Conservation (phyloP, 805 yeast genomes). For the Spencermartinsiella europaea region DNA sequence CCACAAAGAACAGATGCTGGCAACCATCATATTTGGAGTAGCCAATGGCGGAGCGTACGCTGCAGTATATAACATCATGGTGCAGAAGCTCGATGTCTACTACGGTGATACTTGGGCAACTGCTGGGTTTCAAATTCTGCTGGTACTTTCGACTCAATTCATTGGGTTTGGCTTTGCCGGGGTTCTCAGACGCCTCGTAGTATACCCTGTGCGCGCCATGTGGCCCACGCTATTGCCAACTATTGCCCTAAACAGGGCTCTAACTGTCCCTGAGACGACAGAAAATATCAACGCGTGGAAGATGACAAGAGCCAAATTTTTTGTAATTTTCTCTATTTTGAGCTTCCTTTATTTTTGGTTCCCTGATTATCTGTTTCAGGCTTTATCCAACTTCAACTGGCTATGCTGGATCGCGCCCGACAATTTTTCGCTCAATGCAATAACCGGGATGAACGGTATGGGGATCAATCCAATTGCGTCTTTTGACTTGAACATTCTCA, state of each 20-base stretch:
- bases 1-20: constrained; percentile 57
- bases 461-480: constrained; percentile 40
- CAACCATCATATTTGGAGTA: constrained; percentile 34
- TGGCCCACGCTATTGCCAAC: constrained; percentile 54
- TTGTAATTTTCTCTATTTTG: constrained; percentile 37
- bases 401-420: constrained; percentile 49
- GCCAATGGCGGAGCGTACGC: constrained; percentile 17
- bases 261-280: constrained; percentile 31
- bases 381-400: constrained; percentile 60
- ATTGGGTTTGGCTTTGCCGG: constrained; percentile 51
- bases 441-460: constrained; percentile 52
- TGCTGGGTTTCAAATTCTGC: constrained; percentile 41
- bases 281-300: constrained; percentile 52
- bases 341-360: constrained; percentile 59
- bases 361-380: constrained; percentile 60
- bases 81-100: constrained; percentile 30
- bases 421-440: constrained; percentile 52
- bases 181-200: constrained; percentile 46
- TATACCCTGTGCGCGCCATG: constrained; percentile 39
- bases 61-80: constrained; percentile 15
- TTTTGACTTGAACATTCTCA: constrained; percentile 34
- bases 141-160: constrained; percentile 44
- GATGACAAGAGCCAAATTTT: constrained; percentile 48
- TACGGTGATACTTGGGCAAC: constrained; percentile 29
- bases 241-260: constrained; percentile 48